Conservation (phyloP, 768 basidiomycete genomes). For the Suillus cothurnatus region DNA sequence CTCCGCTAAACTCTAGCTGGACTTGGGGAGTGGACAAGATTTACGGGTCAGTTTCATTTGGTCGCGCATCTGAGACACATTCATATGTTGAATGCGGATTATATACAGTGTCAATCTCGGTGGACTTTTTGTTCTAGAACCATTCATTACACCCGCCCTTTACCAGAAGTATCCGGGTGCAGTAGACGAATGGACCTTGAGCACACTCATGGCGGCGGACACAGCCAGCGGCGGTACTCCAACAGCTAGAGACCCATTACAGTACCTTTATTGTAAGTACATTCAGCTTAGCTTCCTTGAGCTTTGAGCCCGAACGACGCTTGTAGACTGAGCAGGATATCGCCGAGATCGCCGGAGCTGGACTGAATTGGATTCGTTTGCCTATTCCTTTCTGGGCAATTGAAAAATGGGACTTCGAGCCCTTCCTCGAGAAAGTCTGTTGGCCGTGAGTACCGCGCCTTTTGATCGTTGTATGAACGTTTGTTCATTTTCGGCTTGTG, state of each 20-base stretch:
- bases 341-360: conserved; percentile 85
- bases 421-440: conserved; percentile 70
- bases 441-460: conserved; percentile 58
- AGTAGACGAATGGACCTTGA: conserved; percentile 71
- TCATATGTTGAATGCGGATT: background rate
- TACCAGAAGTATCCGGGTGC: conserved; percentile 60
- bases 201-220: conserved; percentile 64
- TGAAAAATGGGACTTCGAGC: conserved; percentile 72
- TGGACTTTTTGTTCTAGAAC: conserved; percentile 78
- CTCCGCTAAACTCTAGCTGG: conserved; percentile 77
- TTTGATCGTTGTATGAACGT: conserved; percentile 5
- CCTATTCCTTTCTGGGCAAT: conserved; percentile 89
- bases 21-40: conserved; percentile 63
- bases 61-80: no score
- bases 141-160: conserved; percentile 69
- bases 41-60: conserved; percentile 47
- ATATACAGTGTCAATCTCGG: conserved; percentile 64
- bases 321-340: conserved; percentile 85
- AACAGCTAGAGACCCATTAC: conserved; percentile 76
- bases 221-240: conserved; percentile 62
- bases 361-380: conserved; percentile 81
- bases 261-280: conserved; percentile 75
- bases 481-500: background rate
- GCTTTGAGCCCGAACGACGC: conserved; percentile 8
- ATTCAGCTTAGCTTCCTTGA: conserved; percentile 1